Evolutionary conservation across 257 asterid species (phyloP), one percentile per base, ranked within the genome.

Genomic region (Fraxinus americana): DNA sequence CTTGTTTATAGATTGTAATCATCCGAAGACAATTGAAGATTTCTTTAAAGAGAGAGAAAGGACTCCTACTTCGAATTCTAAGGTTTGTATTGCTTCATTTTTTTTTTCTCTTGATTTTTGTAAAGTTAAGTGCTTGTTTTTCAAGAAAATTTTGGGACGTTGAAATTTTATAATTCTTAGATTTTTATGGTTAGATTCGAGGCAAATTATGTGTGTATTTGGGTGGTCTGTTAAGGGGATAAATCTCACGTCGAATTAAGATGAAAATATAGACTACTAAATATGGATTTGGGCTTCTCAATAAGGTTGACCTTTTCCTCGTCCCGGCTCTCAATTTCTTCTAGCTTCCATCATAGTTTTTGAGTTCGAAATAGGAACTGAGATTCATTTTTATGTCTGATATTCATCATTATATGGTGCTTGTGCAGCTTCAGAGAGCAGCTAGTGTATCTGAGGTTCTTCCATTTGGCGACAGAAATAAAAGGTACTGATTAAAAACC

Each of bases 11-110:
- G 99, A 87, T 72, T 95, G 99, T 77, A 82, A 90, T 75, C 99
- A 95, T 82, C 96, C 99, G 4, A 93, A 86, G 91, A 86, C 87
- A 0, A 88, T 85, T 77, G 97, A 91, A 66, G 99, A 93, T 79
- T 93, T 89, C 86, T 83, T 75, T 13, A 88, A 77, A 25, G 85
- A 79, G 74, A 86, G 73, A 38, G 78, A 76, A 78, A 79, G 38
- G 79, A 83, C 90, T 2, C 90, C 89, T 2, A 35, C 81, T 41
- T 87, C 93, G 5, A 81, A 68, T 73, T 83, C 88, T 5, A 91
- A 90, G 97, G 97, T 92, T 66, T 82, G 32, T 78, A 59, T 65
- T 70, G 41, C 72, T 69, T 67, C 72, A 0, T 34, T 29, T 30
- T 36, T 1, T 39, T 4, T 39, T 39, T 12, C 10, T 45, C 70